Evolutionary conservation across 1,139 yeast species (phyloP).

Genomic region (Scheffersomyces segobiensis): DNA sequence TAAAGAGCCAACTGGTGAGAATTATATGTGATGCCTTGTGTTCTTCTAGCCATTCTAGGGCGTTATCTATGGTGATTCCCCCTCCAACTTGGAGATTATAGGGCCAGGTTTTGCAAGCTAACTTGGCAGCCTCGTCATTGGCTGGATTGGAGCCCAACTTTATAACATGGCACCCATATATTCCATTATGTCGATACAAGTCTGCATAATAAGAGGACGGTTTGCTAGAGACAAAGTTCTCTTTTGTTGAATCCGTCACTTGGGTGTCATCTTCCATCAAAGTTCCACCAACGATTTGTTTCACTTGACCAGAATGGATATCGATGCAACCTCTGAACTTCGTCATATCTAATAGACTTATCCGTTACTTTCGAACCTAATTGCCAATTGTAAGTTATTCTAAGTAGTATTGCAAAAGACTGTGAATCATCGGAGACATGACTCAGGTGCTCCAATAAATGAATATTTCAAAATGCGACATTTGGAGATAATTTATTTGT

Average conservation of each 20-base stretch:
- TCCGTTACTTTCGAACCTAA: neutral
- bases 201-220: conserved; percentile 77
- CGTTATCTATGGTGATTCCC: conserved; percentile 77
- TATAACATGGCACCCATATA: conserved; percentile 87
- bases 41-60: conserved; percentile 65
- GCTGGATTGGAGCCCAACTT: conserved; percentile 76
- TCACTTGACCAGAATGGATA: conserved; percentile 90
- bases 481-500: neutral
- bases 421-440: neutral
- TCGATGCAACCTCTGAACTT: conserved; percentile 93
- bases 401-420: neutral
- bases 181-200: conserved; percentile 59
- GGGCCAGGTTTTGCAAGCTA: conserved; percentile 80
- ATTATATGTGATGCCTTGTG: conserved; percentile 78
- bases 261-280: conserved; percentile 53
- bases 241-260: conserved; percentile 42
- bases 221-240: conserved; percentile 78
- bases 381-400: neutral
- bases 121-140: conserved; percentile 79
- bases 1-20: conserved; percentile 89
- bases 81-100: conserved; percentile 83
- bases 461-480: neutral
- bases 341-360: conserved; percentile 54
- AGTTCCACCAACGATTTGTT: conserved; percentile 96
- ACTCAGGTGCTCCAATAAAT: neutral